phyloP scores from a whole-genome alignment of 2,329 filamentous ascomycete genomes.

The Colletotrichum camelliae region DNA sequence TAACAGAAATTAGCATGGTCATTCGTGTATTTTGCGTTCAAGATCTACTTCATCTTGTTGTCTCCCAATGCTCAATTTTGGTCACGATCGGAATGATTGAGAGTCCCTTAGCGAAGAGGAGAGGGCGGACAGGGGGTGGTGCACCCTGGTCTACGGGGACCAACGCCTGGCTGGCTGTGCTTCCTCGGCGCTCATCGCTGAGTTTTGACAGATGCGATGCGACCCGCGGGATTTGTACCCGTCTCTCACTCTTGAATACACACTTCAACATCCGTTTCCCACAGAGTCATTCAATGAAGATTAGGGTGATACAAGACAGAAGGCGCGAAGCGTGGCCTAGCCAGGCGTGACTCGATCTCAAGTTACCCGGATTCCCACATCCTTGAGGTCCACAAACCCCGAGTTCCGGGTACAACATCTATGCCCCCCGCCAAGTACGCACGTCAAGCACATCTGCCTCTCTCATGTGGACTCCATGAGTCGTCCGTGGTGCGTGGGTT shows the following conservation, averaged over 20 bases:
- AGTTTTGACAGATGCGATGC: neutral
- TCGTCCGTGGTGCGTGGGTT: too few relatives aligned
- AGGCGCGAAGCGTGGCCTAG: neutral
- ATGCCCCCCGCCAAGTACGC: neutral
- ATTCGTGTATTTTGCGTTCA: too few relatives aligned
- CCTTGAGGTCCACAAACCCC: neutral
- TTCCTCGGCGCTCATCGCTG: neutral
- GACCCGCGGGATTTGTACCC: neutral
- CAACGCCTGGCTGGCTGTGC: neutral
- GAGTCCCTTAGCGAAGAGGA: neutral
- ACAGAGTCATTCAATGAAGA: neutral
- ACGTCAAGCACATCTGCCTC: neutral
- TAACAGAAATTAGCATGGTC: too few relatives aligned
- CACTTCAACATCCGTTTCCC: neutral
- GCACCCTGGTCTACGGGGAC: neutral
- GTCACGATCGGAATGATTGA: neutral
- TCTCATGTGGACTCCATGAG: neutral
- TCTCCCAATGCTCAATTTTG: neutral
- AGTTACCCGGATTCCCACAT: neutral
- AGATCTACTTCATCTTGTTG: neutral
- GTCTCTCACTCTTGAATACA: too few relatives aligned
- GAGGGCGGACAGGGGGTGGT: neutral
- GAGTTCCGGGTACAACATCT: neutral
- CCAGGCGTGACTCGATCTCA: neutral
- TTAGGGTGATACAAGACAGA: neutral